Evolutionary conservation across 192 early-diverging fungal genomes (phyloP), one percentile per base, ranked within the genome.

Genomic region (Mortierella hygrophila): DNA sequence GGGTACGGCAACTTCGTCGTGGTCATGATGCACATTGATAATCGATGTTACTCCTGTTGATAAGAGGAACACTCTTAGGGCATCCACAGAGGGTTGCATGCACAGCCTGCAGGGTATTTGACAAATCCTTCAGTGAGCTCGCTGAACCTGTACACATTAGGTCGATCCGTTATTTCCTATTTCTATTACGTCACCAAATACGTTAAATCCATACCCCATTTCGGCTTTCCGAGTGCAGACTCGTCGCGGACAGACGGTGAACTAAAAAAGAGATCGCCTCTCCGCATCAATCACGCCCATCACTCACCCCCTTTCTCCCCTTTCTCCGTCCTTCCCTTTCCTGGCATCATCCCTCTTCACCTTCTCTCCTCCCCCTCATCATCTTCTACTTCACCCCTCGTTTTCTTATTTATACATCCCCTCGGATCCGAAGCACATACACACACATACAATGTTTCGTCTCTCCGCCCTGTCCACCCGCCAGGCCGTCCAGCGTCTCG

Each of bases 401-500:
- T 40, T 13, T 15, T 26, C 13, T 32, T 35, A 65, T 65, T 65
- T 32, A 65, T 52, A 40, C 49, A 6, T 52, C 49, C 49, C n/a
- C n/a, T 32, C 29, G 29, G 60, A 32, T 63, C 60, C 60, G 60
- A 65, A 63, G 18, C 47, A 18, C 18, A 52, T 35, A 35, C 49
- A 52, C 49, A 18, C 16, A 21, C 75, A 46, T 76, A 84, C 70
- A 21, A 86, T 86, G 84, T 81, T 86, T 79, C 84, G 84, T 60
- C 79, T 86, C 35, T 86, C 84, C 49, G 79, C 79, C 42, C 75
- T 74, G 75, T 74, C 84, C 23, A 86, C 84, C 38, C 84, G 84
- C 40, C 65, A 86, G 84, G 84, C 84, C 55, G 84, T 86, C 79
- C 84, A 86, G 84, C 84, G 84, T 63, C 75, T 86, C 26, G 84